Conservation (phyloP, 768 basidiomycete genomes). For the Tephrocybe sp. region DNA sequence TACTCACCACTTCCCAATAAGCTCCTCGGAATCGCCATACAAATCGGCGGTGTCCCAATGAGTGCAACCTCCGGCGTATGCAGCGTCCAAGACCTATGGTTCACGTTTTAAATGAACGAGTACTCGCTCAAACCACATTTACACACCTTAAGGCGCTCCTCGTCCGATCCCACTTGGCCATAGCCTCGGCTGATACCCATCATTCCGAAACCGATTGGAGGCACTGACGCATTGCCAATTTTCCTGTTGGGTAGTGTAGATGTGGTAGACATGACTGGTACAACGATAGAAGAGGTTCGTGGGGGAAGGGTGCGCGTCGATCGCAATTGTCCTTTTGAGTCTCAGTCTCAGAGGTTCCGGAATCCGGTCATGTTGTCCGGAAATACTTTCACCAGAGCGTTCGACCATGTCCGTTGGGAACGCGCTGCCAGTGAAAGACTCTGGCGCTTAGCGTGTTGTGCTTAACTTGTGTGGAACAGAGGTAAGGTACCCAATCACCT, state of each 20-base stretch:
- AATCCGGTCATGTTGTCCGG: not conserved
- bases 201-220: constrained; percentile 51
- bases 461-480: too few species aligned
- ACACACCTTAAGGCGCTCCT: constrained; percentile 39
- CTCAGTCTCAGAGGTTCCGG: not conserved
- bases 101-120: too few species aligned
- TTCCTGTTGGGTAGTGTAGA: constrained; percentile 15
- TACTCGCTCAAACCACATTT: too few species aligned
- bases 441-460: too few species aligned
- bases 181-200: constrained; percentile 51
- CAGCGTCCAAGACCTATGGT: constrained; percentile 47
- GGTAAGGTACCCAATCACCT: too few species aligned
- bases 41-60: constrained; percentile 49
- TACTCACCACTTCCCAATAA: constrained; percentile 30
- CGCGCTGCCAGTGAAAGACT: too few species aligned
- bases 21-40: constrained; percentile 43
- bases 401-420: not conserved
- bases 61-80: constrained; percentile 39
- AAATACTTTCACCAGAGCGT: not conserved
- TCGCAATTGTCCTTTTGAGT: not conserved
- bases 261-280: constrained; percentile 29
- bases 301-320: too few species aligned
- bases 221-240: constrained; percentile 36
- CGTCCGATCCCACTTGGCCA: constrained; percentile 39
- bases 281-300: too few species aligned